Percentiles rank a stretch among this genome's conserved stretches.
Conservation (phyloP, 2,329 filamentous ascomycete species). For the Fusarium siculi region DNA sequence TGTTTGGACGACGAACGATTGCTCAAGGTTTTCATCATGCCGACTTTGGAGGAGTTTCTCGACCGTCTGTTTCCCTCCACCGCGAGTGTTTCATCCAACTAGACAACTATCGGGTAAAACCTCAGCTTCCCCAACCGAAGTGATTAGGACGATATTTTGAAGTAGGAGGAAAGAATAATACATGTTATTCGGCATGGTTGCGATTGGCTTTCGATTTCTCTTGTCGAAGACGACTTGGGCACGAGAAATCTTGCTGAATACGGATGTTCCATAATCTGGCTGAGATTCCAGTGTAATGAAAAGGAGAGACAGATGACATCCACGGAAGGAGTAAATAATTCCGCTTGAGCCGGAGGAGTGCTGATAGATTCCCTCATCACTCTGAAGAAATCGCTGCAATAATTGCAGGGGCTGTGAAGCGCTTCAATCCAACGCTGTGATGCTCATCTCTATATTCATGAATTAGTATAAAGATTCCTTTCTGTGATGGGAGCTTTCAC, state of each 20-base stretch:
- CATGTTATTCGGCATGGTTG: accelerated
- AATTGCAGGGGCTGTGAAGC: not conserved
- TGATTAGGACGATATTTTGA: accelerated
- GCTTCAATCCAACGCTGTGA: no score
- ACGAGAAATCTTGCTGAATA: accelerated
- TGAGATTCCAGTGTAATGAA: no score
- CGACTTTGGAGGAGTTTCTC: not conserved
- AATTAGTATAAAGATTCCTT: not conserved
- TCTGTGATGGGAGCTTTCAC: accelerated
- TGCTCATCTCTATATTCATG: accelerated
- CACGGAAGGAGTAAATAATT: accelerated
- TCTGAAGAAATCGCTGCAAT: accelerated
- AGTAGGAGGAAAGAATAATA: accelerated
- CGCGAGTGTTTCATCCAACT: accelerated
- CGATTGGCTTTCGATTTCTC: accelerated
- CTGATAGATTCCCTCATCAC: accelerated
- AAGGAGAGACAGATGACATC: accelerated
- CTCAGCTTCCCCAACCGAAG: accelerated
- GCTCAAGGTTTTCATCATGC: not conserved
- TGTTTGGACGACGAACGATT: not conserved
- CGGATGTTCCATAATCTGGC: accelerated
- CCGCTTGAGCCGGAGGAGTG: accelerated
- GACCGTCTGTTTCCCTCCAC: not conserved
- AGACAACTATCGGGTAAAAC: accelerated
- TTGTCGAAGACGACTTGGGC: accelerated